Percentiles rank a stretch among this genome's conserved stretches.
These are phyloP conservation scores for Ophiosphaerella herpotricha DNA, from an alignment of 2,329 filamentous ascomycete genomes.

Conservation along the genomic window DNA sequence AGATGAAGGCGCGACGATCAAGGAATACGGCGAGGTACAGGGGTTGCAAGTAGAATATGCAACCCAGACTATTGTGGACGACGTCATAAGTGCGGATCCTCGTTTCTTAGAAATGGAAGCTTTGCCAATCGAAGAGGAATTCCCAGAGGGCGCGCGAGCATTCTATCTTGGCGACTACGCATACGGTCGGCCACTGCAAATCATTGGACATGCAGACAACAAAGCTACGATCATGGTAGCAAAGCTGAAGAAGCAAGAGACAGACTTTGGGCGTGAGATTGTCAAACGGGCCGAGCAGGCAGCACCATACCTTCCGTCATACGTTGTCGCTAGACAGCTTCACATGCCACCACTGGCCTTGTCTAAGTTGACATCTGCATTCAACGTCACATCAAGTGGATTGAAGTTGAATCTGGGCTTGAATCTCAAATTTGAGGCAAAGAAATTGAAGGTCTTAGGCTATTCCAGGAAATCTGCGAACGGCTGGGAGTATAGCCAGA, in stretches of 20 bases:
- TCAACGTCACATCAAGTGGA: slow-evolving; percentile 80
- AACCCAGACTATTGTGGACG: slow-evolving; percentile 86
- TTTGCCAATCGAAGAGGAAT: slow-evolving; percentile 89
- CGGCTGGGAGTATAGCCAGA: slow-evolving; percentile 94
- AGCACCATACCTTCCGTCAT: slow-evolving; percentile 83
- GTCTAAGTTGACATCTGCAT: slow-evolving; percentile 95
- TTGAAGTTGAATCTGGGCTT: slow-evolving; percentile 87
- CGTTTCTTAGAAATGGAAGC: slow-evolving; percentile 90
- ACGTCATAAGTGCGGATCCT: slow-evolving; percentile 86
- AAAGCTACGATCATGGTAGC: slow-evolving; percentile 82
- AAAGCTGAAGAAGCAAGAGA: slow-evolving; percentile 71
- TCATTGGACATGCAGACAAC: slow-evolving; percentile 73
- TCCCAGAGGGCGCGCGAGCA: slow-evolving; percentile 77
- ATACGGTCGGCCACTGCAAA: slow-evolving; percentile 87
- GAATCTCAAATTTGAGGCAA: slow-evolving; percentile 95
- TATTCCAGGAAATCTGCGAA: slow-evolving; percentile 85
- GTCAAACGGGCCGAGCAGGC: slow-evolving; percentile 70
- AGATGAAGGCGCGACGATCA: slow-evolving; percentile 86
- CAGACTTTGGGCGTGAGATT: slow-evolving; percentile 78
- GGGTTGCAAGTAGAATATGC: slow-evolving; percentile 89
- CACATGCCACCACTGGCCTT: slow-evolving; percentile 83
- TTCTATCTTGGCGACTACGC: slow-evolving; percentile 96
- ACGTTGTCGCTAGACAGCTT: slow-evolving; percentile 81
- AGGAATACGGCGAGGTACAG: slow-evolving; percentile 86
- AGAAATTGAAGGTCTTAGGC: slow-evolving; percentile 92